Percentiles rank a stretch among this genome's conserved stretches.
phyloP scores from a whole-genome alignment of 495 filamentous ascomycete genomes.

The Penicillium goetzii region DNA sequence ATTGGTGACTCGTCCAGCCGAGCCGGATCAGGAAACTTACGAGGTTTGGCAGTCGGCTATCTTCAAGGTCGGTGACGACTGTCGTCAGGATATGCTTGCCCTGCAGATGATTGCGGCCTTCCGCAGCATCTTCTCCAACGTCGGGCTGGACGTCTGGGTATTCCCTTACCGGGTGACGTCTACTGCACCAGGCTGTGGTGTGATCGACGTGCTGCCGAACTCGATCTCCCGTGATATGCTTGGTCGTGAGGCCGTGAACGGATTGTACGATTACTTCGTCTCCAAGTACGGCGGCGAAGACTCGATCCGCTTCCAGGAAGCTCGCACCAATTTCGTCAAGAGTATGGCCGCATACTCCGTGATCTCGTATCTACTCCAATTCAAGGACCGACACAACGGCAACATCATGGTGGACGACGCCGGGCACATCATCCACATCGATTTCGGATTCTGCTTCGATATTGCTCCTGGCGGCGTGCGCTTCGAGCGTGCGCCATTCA shows the following conservation, averaged over 20 bases:
- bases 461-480: constrained; percentile 95
- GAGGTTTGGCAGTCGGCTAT: constrained; percentile 99
- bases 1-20: constrained; percentile 51
- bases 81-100: constrained; percentile 93
- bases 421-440: constrained; percentile 97
- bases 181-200: constrained; percentile 96
- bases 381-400: constrained; percentile 99
- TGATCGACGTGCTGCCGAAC: constrained; percentile 96
- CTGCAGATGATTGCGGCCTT: constrained; percentile 98
- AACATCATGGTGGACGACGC: constrained; percentile 99
- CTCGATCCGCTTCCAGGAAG: constrained; percentile 90
- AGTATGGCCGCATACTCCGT: constrained; percentile 99
- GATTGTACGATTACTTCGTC: constrained; percentile 96
- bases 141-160: constrained; percentile 94
- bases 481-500: constrained; percentile 98
- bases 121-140: constrained; percentile 89
- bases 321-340: constrained; percentile 96
- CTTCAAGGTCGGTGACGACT: constrained; percentile 99
- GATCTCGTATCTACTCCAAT: constrained; percentile 94
- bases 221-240: constrained; percentile 99
- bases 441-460: constrained; percentile 99
- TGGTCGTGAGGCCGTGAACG: constrained; percentile 95
- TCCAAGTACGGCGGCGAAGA: constrained; percentile 97
- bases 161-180: constrained; percentile 97
- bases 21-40: constrained; percentile 57